Evolutionary conservation across 2,329 filamentous ascomycete genomes (phyloP).

Genomic region (Fusarium stilboides): DNA sequence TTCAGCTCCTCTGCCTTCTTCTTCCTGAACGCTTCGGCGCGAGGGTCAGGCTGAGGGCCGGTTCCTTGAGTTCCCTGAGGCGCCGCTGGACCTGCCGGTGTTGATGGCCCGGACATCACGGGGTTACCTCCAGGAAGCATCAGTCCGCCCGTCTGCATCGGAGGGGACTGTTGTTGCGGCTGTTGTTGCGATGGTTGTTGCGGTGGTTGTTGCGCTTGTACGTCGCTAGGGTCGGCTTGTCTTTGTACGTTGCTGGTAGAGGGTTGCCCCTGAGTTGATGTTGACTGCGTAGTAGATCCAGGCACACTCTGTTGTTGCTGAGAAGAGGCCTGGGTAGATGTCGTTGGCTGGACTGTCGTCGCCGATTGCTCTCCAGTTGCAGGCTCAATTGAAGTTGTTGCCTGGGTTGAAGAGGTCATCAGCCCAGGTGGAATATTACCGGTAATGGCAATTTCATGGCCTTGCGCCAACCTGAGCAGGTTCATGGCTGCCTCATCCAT

Average conservation of each 20-base stretch:
- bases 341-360: not conserved
- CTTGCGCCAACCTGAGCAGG: conserved; percentile 4
- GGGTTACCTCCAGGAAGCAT: conserved; percentile 35
- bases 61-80: not conserved
- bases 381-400: not conserved
- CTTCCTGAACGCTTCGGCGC: not conserved
- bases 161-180: not conserved
- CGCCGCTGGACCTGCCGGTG: not conserved
- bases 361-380: not conserved
- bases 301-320: not conserved
- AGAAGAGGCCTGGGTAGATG: not conserved
- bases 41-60: not conserved
- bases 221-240: not conserved
- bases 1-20: conserved; percentile 8
- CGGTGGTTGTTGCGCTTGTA: not conserved
- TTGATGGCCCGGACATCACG: not conserved
- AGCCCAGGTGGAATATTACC: not conserved
- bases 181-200: not conserved
- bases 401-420: not conserved
- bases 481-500: not conserved
- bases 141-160: conserved; percentile 8
- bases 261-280: not conserved
- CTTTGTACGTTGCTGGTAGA: not conserved
- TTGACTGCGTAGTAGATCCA: not conserved
- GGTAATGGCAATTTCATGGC: not conserved